These are phyloP conservation scores for Astragalus glycyphyllos DNA, from an alignment of 306 rosid species.

Conservation along the genomic window DNA sequence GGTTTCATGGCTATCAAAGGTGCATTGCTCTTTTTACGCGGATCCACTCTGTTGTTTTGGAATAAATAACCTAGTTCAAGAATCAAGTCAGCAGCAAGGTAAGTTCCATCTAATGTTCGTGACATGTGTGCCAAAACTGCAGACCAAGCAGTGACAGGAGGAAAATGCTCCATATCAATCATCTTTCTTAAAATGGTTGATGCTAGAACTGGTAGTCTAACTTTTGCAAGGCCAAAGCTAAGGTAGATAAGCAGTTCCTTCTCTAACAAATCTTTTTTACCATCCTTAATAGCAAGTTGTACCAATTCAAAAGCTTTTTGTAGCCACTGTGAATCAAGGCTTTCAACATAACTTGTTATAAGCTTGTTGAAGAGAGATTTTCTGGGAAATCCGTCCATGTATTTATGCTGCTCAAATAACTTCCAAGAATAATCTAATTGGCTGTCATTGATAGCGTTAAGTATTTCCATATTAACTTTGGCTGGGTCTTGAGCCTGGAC, in stretches of 20 bases:
- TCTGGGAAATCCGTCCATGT: constrained; percentile 83
- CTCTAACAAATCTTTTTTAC: constrained; percentile 69
- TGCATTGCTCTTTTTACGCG: constrained; percentile 73
- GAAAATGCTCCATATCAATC: constrained; percentile 66
- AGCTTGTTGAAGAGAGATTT: constrained; percentile 68
- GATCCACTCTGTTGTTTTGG: constrained; percentile 82
- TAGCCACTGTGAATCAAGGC: constrained; percentile 62
- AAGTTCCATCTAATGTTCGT: constrained; percentile 75
- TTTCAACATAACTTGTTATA: constrained; percentile 62
- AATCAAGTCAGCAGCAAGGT: constrained; percentile 80
- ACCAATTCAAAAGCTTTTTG: constrained; percentile 77
- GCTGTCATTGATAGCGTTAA: constrained; percentile 55
- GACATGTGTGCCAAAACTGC: constrained; percentile 80
- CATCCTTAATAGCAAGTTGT: constrained; percentile 62
- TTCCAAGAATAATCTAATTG: constrained; percentile 73
- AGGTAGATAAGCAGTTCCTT: constrained; percentile 77
- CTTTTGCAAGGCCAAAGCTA: constrained; percentile 74
- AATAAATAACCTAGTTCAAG: constrained; percentile 88
- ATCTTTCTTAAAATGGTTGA: constrained; percentile 78
- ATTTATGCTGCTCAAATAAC: constrained; percentile 75
- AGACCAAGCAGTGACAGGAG: constrained; percentile 82
- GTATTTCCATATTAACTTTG: constrained; percentile 63
- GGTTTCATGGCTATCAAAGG: constrained; percentile 84
- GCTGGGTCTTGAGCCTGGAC: constrained; percentile 84
- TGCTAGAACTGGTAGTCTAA: constrained; percentile 63